Evolutionary conservation across 2,329 filamentous ascomycete genomes (phyloP), one percentile per base, ranked within the genome.

Genomic region (Acrocalymma vagum): DNA sequence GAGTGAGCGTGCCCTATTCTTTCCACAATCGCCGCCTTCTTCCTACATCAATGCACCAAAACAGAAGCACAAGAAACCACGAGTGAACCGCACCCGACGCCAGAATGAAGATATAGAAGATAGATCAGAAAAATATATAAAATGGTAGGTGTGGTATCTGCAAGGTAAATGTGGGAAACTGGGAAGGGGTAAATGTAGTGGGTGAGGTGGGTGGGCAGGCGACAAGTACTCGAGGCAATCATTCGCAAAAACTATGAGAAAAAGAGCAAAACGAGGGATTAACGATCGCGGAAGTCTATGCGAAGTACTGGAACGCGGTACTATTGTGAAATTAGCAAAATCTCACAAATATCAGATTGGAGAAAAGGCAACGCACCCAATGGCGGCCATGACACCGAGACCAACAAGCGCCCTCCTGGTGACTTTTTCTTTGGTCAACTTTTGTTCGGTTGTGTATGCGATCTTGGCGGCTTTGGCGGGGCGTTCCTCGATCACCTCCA

Each of bases 331-430:
- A 48, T 63, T 54, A 63, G 60, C 33, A 9, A 24, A 14, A 13
- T 15, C 10, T 36, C 11, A 9, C 17, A 18, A 8, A 31, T 16
- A 16, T 10, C 10, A 11, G 20, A 20, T 10, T 18, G n/a, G n/a
- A 9, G 18, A 9, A 17, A 14, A 16, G 17, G 18, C 29, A 21
- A 87, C 91, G 76, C 82, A 97, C 94, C 92, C 92, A 70, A 96
- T 81, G 42, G 89, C 90, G 67, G 96, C 80, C 30, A 90, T 94
- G 42, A 90, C 90, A 49, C 86, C 89, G 37, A 97, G 82, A 43
- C 94, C 93, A 50, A 95, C 80, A 47, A 96, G 76, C 30, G 94
- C 90, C 64, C 91, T 84, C 71, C 86, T 90, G 73, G 90, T 86
- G 53, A 96, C 90, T 63, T 85, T 88, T 73, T 95, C 87, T 74